Conservation (phyloP, 2,329 filamentous ascomycete species). For the Sordariomycetes sp. region DNA sequence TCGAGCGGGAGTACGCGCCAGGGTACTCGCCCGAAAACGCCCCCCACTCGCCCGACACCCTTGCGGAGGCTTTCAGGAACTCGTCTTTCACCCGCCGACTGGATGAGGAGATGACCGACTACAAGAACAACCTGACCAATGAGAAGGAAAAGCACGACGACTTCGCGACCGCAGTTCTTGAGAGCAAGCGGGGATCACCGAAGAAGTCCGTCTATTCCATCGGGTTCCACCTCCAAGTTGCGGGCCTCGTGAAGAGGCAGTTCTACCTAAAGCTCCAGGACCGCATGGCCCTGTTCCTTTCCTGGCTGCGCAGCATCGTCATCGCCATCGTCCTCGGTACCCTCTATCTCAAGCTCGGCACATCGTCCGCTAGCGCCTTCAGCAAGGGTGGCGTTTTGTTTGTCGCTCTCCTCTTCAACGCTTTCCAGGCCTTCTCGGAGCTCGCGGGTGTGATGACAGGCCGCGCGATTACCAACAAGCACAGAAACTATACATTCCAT, state of each 20-base stretch:
- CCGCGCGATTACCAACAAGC: conserved; percentile 71
- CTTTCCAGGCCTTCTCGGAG: conserved; percentile 78
- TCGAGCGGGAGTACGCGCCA: conserved; percentile 64
- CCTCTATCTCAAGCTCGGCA: conserved; percentile 61
- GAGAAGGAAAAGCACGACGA: conserved; percentile 63
- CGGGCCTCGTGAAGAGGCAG: conserved; percentile 74
- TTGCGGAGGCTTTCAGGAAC: conserved; percentile 59
- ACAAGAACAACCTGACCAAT: conserved; percentile 51
- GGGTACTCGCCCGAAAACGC: conserved; percentile 56
- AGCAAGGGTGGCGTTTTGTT: conserved; percentile 75
- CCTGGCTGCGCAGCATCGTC: conserved; percentile 57
- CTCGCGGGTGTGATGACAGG: conserved; percentile 66
- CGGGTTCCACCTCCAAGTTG: conserved; percentile 73
- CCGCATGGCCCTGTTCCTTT: conserved; percentile 63
- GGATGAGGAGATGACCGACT: conserved; percentile 55
- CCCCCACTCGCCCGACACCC: conserved; percentile 55
- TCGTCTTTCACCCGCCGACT: conserved; percentile 49
- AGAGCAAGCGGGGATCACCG: conserved; percentile 68
- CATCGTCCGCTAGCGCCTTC: conserved; percentile 61
- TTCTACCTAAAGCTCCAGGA: conserved; percentile 82
- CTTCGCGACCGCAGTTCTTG: conserved; percentile 63
- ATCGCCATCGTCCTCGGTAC: conserved; percentile 73
- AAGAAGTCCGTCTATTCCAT: conserved; percentile 72
- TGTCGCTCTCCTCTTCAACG: conserved; percentile 71
- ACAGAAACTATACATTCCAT: conserved; percentile 74